Percentiles rank a stretch among this genome's conserved stretches.
Evolutionary conservation across 768 basidiomycete species (phyloP).

Genomic region (Suillus lakei): DNA sequence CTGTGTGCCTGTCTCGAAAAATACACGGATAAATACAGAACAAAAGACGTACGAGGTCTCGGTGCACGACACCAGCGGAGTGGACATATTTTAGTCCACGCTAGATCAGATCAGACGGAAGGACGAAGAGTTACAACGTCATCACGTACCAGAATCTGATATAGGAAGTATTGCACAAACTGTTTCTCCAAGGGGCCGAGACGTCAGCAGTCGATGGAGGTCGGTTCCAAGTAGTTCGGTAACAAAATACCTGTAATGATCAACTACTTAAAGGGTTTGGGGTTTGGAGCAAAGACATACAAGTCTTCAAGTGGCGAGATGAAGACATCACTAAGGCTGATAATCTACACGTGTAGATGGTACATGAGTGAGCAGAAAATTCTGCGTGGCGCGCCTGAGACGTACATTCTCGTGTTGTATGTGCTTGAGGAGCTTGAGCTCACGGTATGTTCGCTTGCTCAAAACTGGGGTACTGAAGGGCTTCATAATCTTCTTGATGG

Average conservation of each 20-base stretch:
- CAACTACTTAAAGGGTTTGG: conserved; percentile 6
- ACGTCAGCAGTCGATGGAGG: conserved; percentile 94
- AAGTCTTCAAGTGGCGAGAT: conserved; percentile 99
- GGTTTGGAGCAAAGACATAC: conserved; percentile 49
- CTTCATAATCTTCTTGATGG: conserved; percentile 99
- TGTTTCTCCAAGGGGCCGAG: conserved; percentile 98
- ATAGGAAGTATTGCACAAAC: conserved; percentile 99
- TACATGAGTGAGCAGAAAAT: conserved; percentile 3
- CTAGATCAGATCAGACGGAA: conserved; percentile 42
- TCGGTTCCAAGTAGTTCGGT: conserved; percentile 98
- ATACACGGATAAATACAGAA: background rate
- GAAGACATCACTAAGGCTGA: conserved; percentile 98
- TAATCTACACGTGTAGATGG: conserved; percentile 64
- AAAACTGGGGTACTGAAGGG: conserved; percentile 99
- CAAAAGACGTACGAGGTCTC: conserved; percentile 74
- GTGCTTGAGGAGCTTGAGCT: conserved; percentile 97
- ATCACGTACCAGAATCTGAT: conserved; percentile 88
- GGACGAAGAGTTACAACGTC: conserved; percentile 6
- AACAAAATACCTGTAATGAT: conserved; percentile 84
- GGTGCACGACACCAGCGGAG: conserved; percentile 98
- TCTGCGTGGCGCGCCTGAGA: conserved; percentile 13
- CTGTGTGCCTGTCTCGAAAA: conserved; percentile 40
- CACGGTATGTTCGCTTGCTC: conserved; percentile 95
- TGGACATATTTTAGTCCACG: conserved; percentile 99
- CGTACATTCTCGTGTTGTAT: conserved; percentile 97